These are phyloP conservation scores for Dactylellina leptospora DNA, from an alignment of 2,329 filamentous ascomycete species.

Conservation along the genomic window DNA sequence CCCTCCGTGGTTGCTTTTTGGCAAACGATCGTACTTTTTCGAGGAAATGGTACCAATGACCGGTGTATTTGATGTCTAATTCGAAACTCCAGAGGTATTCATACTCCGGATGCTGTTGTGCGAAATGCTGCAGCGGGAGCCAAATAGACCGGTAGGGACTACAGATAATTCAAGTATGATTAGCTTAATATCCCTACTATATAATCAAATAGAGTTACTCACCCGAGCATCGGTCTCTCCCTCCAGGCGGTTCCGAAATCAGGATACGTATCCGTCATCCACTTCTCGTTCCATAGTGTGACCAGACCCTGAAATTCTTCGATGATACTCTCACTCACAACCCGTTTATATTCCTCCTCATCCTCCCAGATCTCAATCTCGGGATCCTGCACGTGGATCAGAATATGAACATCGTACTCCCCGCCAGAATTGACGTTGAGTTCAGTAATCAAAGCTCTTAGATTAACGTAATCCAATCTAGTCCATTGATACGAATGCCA, in stretches of 20 bases:
- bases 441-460: constrained; percentile 85
- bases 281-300: constrained; percentile 90
- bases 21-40: constrained; percentile 75
- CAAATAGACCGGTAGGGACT: constrained; percentile 85
- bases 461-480: constrained; percentile 79
- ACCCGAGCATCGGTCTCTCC: constrained; percentile 80
- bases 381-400: constrained; percentile 84
- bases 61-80: constrained; percentile 89
- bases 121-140: constrained; percentile 95
- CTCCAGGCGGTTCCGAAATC: constrained; percentile 74
- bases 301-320: constrained; percentile 87
- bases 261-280: constrained; percentile 91
- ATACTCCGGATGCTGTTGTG: constrained; percentile 85
- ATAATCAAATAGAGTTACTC: not conserved
- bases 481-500: constrained; percentile 84
- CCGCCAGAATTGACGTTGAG: constrained; percentile 81
- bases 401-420: constrained; percentile 84
- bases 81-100: constrained; percentile 96
- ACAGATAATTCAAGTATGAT: not conserved
- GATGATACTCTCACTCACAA: constrained; percentile 74
- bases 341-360: constrained; percentile 72
- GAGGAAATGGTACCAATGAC: constrained; percentile 81
- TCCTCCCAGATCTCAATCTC: constrained; percentile 81
- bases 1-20: constrained; percentile 76
- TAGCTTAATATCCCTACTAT: not conserved